Evolutionary conservation across 2,329 filamentous ascomycete species (phyloP), one percentile per base, ranked within the genome.

Genomic region (Cyphellophora attinorum): DNA sequence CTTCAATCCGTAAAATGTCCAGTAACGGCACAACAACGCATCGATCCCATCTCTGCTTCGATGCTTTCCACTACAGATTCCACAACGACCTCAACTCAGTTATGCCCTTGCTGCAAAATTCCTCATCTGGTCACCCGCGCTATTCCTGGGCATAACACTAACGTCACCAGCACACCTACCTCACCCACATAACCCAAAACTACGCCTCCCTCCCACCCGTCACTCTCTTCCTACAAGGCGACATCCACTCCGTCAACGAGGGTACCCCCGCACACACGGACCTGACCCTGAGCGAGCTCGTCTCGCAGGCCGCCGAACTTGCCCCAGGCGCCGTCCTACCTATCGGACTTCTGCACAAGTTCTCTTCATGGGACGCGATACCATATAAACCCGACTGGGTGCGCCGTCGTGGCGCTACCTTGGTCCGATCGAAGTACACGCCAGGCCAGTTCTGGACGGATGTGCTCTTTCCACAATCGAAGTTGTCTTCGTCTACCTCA

Each of bases 281-380:
- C 6, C 27, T 29, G 11, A 25, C 43, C n/a, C 19, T 37, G 15
- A 29, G 23, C 18, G 40, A 45, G 14, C 34, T 39, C 11, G 34
- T 34, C 5, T 35, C 40, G 6, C 34, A 39, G 32, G 41, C 44
- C 16, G 25, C 29, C 27, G 27, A 27, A 3, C 27, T 40, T 11
- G 23, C 34, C n/a, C 37, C 28, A 37, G 42, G 40, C n/a, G 38
- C 37, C 18, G 35, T 47, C 15, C 35, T 44, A 3, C 42, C 42
- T 30, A 80, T 98, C 10, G 91, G 91, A 4, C 88, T 98, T 3
- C 95, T 89, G 6, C 91, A 91, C 3, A 81, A 77, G 2, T 70
- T 81, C 44, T 76, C 74, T n/a, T 61, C 89, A 31, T 85, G 85
- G 40, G 89, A 96, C 52, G 89, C 89, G 0, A 62, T 93, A 18